A percentile compares a stretch with the other conserved stretches of the same genome.
Evolutionary conservation across 1,284 basidiomycete genomes (phyloP).

Genomic region (Polyporus tsugae): DNA sequence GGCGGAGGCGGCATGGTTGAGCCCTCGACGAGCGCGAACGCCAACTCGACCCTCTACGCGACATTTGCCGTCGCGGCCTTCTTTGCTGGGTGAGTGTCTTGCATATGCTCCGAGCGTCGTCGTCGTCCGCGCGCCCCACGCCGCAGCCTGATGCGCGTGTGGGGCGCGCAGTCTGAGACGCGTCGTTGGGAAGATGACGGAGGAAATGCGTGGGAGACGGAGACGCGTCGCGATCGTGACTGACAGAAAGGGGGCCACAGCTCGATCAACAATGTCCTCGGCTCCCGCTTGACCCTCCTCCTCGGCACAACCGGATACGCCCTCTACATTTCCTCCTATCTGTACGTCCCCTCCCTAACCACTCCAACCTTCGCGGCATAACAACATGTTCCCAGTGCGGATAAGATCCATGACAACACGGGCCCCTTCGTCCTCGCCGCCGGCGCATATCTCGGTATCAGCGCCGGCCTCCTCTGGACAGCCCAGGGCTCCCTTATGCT

Average conservation of each 20-base stretch:
- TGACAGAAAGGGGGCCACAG: conserved; percentile 47
- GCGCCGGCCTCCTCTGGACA: conserved; percentile 88
- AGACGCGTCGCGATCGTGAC: conserved; percentile 1
- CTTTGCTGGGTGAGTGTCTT: conserved; percentile 64
- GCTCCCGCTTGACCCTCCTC: conserved; percentile 74
- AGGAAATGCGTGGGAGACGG: neutral
- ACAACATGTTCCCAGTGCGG: conserved; percentile 50
- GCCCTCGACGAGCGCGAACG: conserved; percentile 65
- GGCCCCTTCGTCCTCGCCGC: conserved; percentile 76
- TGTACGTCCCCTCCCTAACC: conserved; percentile 52
- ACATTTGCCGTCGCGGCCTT: conserved; percentile 73
- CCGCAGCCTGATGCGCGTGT: conserved; percentile 2
- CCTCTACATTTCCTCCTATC: conserved; percentile 77
- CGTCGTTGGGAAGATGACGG: neutral
- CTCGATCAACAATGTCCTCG: conserved; percentile 80
- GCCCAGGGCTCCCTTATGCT: conserved; percentile 88
- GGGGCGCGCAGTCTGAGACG: neutral
- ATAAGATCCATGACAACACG: conserved; percentile 71
- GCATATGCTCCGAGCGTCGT: conserved; percentile 18
- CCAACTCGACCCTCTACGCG: conserved; percentile 71
- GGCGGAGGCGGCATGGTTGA: conserved; percentile 77
- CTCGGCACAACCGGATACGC: conserved; percentile 77
- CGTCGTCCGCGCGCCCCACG: neutral
- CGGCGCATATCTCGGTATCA: conserved; percentile 84
- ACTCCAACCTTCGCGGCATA: conserved; percentile 9